phyloP scores from a whole-genome alignment of 805 yeast species.

The Sugiyamaella smithiae region DNA sequence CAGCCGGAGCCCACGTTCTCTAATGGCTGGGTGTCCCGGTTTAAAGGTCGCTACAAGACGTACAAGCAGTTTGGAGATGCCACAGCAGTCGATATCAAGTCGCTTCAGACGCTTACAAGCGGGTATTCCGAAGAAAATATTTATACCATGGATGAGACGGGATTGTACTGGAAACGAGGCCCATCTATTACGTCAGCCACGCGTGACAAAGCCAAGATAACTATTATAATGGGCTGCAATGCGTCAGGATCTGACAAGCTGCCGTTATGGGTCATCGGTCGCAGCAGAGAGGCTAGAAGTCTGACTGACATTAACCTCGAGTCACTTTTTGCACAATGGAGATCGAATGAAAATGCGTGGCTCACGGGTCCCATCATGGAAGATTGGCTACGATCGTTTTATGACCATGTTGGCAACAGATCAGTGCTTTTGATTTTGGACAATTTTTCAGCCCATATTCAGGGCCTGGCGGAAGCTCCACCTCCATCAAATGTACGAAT shows the following conservation, averaged over 20 bases:
- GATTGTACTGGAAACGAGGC: slow-evolving; percentile 8
- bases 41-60: slow-evolving; percentile 13
- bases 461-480: slow-evolving; percentile 11
- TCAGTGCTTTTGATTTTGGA: slow-evolving; percentile 9
- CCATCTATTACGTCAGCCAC: background rate
- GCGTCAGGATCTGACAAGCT: slow-evolving; percentile 12
- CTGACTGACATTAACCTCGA: slow-evolving; percentile 2
- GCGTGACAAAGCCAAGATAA: slow-evolving; percentile 7
- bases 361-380: slow-evolving; percentile 13
- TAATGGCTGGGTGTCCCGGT: slow-evolving; percentile 14
- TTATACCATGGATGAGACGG: slow-evolving; percentile 15
- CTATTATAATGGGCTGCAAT: slow-evolving; percentile 5
- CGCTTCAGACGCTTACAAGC: slow-evolving; percentile 8
- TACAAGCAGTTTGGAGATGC: slow-evolving; percentile 14
- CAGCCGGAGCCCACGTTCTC: slow-evolving; percentile 11
- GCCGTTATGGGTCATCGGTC: slow-evolving; percentile 12
- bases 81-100: slow-evolving; percentile 10
- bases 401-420: slow-evolving; percentile 12
- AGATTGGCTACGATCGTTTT: slow-evolving; percentile 12
- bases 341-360: slow-evolving; percentile 15
- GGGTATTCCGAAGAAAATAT: slow-evolving; percentile 8
- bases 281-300: background rate
- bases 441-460: slow-evolving; percentile 14
- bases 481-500: slow-evolving; percentile 13
- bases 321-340: slow-evolving; percentile 2